Evolutionary conservation across 1,284 basidiomycete genomes (phyloP).

Genomic region (Wallemia mellicola): DNA sequence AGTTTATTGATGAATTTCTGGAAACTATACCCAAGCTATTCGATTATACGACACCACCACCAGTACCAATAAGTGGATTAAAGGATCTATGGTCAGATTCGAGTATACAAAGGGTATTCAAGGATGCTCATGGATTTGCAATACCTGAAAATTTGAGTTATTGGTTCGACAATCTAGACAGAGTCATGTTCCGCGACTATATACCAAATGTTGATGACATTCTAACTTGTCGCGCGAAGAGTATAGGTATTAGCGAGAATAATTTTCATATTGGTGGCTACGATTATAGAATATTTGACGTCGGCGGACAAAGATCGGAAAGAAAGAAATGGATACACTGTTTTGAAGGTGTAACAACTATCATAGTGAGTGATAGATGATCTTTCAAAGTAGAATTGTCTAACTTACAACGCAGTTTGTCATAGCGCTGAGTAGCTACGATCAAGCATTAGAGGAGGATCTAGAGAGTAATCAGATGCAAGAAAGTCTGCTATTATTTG

Average conservation of each 20-base stretch:
- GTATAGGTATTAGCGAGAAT: slow-evolving; percentile 77
- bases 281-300: slow-evolving; percentile 45
- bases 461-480: slow-evolving; percentile 84
- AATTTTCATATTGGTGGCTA: slow-evolving; percentile 28
- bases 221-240: slow-evolving; percentile 52
- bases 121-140: slow-evolving; percentile 46
- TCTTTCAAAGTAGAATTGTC: no score
- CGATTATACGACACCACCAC: neutral
- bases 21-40: neutral
- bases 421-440: slow-evolving; percentile 61
- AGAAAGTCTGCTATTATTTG: slow-evolving; percentile 25
- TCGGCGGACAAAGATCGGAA: slow-evolving; percentile 67
- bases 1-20: neutral
- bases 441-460: slow-evolving; percentile 79
- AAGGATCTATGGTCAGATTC: slow-evolving; percentile 40
- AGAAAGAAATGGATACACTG: slow-evolving; percentile 67
- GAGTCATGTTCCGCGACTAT: slow-evolving; percentile 44
- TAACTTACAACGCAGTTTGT: no score
- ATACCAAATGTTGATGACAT: slow-evolving; percentile 44
- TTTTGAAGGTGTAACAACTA: slow-evolving; percentile 60
- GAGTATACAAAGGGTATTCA: slow-evolving; percentile 38
- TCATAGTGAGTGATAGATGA: no score
- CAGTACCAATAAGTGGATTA: neutral
- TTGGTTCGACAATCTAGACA: slow-evolving; percentile 34
- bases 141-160: slow-evolving; percentile 47